phyloP scores from a whole-genome alignment of 2,329 filamentous ascomycete species.

The Diaporthe helianthi region DNA sequence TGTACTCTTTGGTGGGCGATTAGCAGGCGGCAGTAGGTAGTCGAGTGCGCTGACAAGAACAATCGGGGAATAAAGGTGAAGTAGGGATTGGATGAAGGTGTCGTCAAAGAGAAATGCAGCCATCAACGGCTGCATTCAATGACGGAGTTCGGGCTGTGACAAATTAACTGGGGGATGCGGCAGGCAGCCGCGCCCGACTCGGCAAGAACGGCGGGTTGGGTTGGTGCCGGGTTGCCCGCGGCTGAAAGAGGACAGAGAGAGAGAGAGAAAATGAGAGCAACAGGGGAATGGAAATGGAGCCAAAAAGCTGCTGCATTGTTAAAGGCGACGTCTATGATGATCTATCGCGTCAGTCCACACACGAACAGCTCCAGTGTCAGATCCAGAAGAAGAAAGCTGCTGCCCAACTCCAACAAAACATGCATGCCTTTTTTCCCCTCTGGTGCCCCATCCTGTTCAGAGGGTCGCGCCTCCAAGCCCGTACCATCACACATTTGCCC shows the following conservation, averaged over 20 bases:
- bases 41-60: neutral
- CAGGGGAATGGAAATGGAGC: neutral
- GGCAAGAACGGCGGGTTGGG: neutral
- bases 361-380: neutral
- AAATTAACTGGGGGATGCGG: slow-evolving; percentile 20
- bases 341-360: neutral
- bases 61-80: neutral
- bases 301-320: slow-evolving; percentile 1
- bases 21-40: neutral
- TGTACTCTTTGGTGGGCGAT: neutral
- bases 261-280: neutral
- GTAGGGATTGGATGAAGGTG: neutral
- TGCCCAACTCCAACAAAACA: neutral
- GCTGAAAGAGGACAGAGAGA: neutral
- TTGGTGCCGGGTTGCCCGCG: slow-evolving; percentile 6
- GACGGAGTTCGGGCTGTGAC: slow-evolving; percentile 20
- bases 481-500: neutral
- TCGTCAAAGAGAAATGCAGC: neutral
- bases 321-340: slow-evolving; percentile 8
- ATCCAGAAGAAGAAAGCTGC: neutral
- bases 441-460: neutral
- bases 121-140: neutral
- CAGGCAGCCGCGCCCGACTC: slow-evolving; percentile 30
- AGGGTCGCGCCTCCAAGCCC: neutral
- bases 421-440: neutral